Evolutionary conservation across 192 early-diverging fungal species (phyloP), one percentile per base, ranked within the genome.

Genomic region (Podila verticillata): DNA sequence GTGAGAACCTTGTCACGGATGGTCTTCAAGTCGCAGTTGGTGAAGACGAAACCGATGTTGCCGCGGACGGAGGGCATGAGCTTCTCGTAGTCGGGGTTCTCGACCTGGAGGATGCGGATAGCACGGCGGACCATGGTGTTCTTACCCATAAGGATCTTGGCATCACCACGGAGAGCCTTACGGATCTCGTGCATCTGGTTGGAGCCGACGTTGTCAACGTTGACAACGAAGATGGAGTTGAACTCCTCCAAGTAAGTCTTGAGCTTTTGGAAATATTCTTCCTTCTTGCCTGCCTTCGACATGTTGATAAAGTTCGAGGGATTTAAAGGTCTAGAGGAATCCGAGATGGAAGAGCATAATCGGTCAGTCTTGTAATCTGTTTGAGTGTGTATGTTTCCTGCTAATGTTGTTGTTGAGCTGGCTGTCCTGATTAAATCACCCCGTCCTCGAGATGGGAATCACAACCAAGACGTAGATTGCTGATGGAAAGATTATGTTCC

Each of bases 171-270:
- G 85, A 99, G 92, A 62, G 91, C 75, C 82, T 88, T 88, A 89
- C 94, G 93, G 83, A 98, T 95, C 82, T 97, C 92, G 91, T 99
- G 98, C 97, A 99, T 98, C 89, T 99, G 98, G 94, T 98, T 98
- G 83, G 95, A 96, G 83, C 96, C 95, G 89, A 99, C 98, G 93
- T 99, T 99, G 93, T 99, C 98, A 65, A 99, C 98, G 82, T 96
- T 96, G 89, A 98, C 96, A 88, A 99, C 91, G 92, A 99, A 99
- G 85, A 99, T 96, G 88, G 96, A 96, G 84, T 89, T 84, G 95
- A 95, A 95, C 83, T 95, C 91, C 71, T 93, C 92, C 82, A 99
- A 89, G 82, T 94, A 91, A 61, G 69, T 65, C 86, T 94, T 92
- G 82, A 99, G 94, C 92, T 96, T 97, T 61, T 85, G 78, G 87